Conservation (phyloP, 306 rosid genomes). For the Malus sieversii region DNA sequence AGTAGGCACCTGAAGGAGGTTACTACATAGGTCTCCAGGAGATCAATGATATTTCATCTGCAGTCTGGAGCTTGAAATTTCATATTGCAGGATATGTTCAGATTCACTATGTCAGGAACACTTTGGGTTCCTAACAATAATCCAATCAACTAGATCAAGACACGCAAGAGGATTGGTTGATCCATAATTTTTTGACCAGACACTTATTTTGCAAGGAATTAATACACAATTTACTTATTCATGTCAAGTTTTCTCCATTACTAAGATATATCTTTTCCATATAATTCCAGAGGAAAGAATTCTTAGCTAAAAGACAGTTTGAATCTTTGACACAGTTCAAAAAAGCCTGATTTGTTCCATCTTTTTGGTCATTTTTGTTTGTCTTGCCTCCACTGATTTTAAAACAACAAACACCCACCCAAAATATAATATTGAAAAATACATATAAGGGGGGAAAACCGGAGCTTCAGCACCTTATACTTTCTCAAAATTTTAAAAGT, state of each 20-base stretch:
- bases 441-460: neutral
- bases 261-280: neutral
- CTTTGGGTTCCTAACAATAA: conserved; percentile 9
- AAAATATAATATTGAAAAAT: neutral
- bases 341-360: neutral
- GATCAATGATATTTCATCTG: conserved; percentile 15
- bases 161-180: neutral
- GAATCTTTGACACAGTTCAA: neutral
- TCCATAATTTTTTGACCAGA: conserved; percentile 1
- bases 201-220: neutral
- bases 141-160: conserved; percentile 5
- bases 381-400: neutral
- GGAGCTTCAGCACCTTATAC: neutral
- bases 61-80: conserved; percentile 12
- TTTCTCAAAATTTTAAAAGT: neutral
- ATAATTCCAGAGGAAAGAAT: neutral
- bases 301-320: neutral
- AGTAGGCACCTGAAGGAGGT: conserved; percentile 15
- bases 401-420: neutral
- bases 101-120: conserved; percentile 15
- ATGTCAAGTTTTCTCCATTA: neutral
- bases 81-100: conserved; percentile 9
- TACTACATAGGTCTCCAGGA: conserved; percentile 14
- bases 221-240: conserved; percentile 1
- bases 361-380: neutral